Evolutionary conservation across 305 asterid species (phyloP).

Genomic region (Fraxinus ornus): DNA sequence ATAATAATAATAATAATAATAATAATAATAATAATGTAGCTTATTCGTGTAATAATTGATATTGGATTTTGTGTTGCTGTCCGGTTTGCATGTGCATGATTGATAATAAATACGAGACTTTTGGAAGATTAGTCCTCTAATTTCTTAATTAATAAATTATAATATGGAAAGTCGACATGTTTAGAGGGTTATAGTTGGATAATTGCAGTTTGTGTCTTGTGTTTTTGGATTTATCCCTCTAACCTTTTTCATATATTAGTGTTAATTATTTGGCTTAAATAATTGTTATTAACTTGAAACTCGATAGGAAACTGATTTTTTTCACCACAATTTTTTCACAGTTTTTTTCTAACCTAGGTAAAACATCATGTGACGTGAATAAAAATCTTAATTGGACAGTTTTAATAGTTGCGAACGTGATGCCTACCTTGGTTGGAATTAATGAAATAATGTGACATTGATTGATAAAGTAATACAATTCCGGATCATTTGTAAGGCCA

Average conservation of each 20-base stretch:
- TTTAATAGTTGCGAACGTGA: not conserved
- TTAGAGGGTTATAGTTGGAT: not conserved
- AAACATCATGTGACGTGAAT: no score
- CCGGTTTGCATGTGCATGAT: not conserved
- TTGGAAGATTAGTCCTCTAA: not conserved
- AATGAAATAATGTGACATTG: not conserved
- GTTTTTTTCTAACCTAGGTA: no score
- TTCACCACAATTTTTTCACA: no score
- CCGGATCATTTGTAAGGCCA: not conserved
- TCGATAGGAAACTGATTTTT: no score
- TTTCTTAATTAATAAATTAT: not conserved
- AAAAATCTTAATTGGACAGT: no score
- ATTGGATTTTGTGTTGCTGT: not conserved
- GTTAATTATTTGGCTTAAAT: no score
- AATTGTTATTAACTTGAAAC: no score
- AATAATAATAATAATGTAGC: no score
- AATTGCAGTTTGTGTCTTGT: not conserved
- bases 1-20: not conserved
- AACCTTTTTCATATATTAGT: not conserved
- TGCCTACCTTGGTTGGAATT: not conserved
- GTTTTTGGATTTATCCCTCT: not conserved
- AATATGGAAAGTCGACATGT: not conserved
- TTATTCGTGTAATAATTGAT: no score
- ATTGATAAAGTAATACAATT: not conserved
- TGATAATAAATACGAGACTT: not conserved